Evolutionary conservation across 1,284 basidiomycete genomes (phyloP).

Genomic region (Caloboletus firmus): DNA sequence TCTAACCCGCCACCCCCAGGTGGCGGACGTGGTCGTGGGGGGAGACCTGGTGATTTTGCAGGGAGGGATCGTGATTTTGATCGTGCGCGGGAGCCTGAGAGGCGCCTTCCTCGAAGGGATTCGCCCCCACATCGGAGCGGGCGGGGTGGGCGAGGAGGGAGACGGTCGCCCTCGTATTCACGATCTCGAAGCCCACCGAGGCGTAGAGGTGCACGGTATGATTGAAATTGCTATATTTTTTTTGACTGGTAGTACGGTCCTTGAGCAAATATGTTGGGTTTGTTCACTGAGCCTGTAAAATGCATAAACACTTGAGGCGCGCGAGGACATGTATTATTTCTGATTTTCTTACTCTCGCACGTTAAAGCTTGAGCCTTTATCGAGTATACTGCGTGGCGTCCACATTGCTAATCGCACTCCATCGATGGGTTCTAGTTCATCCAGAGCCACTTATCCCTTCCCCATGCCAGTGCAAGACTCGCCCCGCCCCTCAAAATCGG

Average conservation of each 20-base stretch:
- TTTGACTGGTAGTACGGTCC: not conserved
- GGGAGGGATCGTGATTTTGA: constrained; percentile 38
- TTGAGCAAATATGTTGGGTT: not conserved
- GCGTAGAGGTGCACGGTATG: constrained; percentile 33
- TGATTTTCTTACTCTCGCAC: not conserved
- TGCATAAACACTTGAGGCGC: too few species aligned
- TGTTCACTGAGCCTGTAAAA: not conserved
- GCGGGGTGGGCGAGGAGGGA: constrained; percentile 39
- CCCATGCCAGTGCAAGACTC: constrained; percentile 19
- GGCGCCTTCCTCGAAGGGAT: constrained; percentile 46
- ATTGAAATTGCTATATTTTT: constrained; percentile 22
- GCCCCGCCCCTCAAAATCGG: constrained; percentile 5
- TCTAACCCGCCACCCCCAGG: constrained; percentile 48
- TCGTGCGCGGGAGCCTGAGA: constrained; percentile 34
- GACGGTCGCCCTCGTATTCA: constrained; percentile 39
- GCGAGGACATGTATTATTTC: too few species aligned
- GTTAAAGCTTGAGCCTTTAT: not conserved
- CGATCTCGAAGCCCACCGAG: constrained; percentile 37
- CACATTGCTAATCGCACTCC: not conserved
- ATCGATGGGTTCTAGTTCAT: constrained; percentile 26
- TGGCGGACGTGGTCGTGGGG: constrained; percentile 45
- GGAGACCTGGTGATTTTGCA: constrained; percentile 39
- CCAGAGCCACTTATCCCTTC: constrained; percentile 27
- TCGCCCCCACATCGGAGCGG: constrained; percentile 46
- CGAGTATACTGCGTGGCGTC: constrained; percentile 3